Conservation (phyloP, 371 early-diverging fungal genomes). For the Mortierella sp. region DNA sequence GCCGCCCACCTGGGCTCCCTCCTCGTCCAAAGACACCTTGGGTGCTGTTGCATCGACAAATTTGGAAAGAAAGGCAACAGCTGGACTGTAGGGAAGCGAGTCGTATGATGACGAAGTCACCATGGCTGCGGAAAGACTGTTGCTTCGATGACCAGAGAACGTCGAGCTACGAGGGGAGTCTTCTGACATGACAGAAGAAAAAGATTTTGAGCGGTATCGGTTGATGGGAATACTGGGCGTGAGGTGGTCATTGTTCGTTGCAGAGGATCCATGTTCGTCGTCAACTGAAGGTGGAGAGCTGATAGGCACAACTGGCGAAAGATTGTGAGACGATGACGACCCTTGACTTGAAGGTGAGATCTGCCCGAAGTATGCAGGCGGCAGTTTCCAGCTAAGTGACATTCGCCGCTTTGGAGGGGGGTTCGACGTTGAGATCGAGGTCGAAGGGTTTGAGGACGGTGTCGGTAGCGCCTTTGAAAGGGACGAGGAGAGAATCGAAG, state of each 20-base stretch:
- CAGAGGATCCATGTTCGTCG: background rate
- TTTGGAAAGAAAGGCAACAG: constrained; percentile 71
- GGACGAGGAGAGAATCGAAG: constrained; percentile 7
- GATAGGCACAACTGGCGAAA: background rate
- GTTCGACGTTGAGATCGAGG: no score
- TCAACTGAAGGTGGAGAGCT: background rate
- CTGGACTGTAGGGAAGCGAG: constrained; percentile 68
- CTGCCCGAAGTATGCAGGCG: background rate
- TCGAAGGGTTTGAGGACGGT: background rate
- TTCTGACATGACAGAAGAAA: background rate
- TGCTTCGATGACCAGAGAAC: background rate
- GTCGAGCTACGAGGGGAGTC: background rate
- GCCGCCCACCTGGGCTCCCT: constrained; percentile 78
- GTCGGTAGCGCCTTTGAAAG: constrained; percentile 8
- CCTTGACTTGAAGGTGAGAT: constrained; percentile 2
- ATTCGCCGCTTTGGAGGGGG: background rate
- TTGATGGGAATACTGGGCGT: constrained; percentile 16
- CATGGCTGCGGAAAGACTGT: constrained; percentile 18
- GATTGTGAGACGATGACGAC: background rate
- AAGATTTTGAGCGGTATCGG: constrained; percentile 15
- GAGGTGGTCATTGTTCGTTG: background rate
- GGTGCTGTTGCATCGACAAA: constrained; percentile 69
- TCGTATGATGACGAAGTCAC: constrained; percentile 63
- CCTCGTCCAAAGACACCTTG: constrained; percentile 67
- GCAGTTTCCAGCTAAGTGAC: background rate